Base-by-base conservation (phyloP, 208 protist species). In the Ichthyophonus hoferi region DNA sequence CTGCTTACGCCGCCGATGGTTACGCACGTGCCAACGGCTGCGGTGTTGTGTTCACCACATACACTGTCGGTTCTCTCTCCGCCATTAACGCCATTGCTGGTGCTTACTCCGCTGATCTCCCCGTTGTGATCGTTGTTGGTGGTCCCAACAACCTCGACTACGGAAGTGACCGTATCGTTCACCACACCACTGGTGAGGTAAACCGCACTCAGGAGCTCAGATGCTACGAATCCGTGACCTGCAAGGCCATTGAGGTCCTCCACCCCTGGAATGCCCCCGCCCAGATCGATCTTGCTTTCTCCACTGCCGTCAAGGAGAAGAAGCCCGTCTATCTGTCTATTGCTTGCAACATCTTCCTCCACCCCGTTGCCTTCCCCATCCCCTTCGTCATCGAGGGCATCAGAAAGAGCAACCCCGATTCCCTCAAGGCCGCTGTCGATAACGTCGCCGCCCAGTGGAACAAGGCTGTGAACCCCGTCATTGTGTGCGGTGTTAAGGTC, bases 61-160 rank as follows among this genome's bases (percentile, higher is more conserved):
- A n/a, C n/a, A n/a, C n/a, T n/a, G n/a, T n/a, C n/a, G n/a, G n/a
- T n/a, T n/a, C n/a, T n/a, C n/a, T n/a, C n/a, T n/a, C n/a, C n/a
- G 50, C 50, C 33, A 84, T 84, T 7, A 84, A 84, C 40, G 79
- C 38, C 17, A 43, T 84, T 58, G 79, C 79, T 37, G 79, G 79
- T 50, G 79, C 79, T 24, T 67, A 67, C 50, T 67, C 50, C 50
- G 14, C 7, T n/a, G 50, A 67, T 67, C 50, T 67, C 14, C 79
- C 79, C 2, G 17, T 84, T 40, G 38, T 84, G 1, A 33, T 37
- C 2, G 3, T 84, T 39, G 14, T 33, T 43, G 79, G 79, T 3
- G 40, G 33, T 3, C 14, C 38, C 2, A 43, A 39, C 33, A 58
- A 37, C 41, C 2, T 24, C 17, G 38, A 50, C 35, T 43, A 43